Evolutionary conservation across 768 basidiomycete genomes (phyloP), one percentile per base, ranked within the genome.

Genomic region (Termitomyces sp.): DNA sequence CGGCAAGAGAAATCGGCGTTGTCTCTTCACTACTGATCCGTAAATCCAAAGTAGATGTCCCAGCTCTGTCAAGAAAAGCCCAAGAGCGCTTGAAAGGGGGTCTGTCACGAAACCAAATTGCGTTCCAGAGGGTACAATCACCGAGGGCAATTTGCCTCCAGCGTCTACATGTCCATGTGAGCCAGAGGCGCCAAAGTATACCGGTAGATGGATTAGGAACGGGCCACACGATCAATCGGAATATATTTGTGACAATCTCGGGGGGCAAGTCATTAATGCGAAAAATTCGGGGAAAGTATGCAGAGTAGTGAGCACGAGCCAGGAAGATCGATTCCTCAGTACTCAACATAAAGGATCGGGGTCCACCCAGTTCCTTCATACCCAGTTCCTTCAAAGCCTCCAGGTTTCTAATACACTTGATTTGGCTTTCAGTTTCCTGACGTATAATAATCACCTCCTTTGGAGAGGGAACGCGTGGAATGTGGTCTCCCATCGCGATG

Each of bases 231-330:
- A 82, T 77, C 62, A 72, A 73, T 57, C 81, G 85, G 62, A 90
- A 80, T 61, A 91, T 85, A 57, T 81, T 77, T 69, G 68, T 70
- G 57, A 89, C 70, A 54, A 90, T 82, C 66, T 91, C 89, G 31
- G 73, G 66, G 2, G 88, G 89, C 3, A 89, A 75, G 35, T 83
- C 75, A 68, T 79, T 80, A 59, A 89, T 70, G 44, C 78, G 79
- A 67, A 87, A 87, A 35, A 72, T 70, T 23, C 73, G 68, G 41
- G 60, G 62, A 50, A 76, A 73, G 11, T 60, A 61, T 10, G 67
- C 51, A 19, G 64, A 55, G 51, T 72, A 75, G 19, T 68, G 62
- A n/a, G 69, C 45, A 26, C 73, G 72, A 37, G 72, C 70, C 59
- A 71, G 47, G 54, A 71, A 66, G 15, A 76, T 65, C 9, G 65